These are phyloP conservation scores for Chrysanthemum seticuspe DNA, from an alignment of 129 eudicot species.

Conservation along the genomic window DNA sequence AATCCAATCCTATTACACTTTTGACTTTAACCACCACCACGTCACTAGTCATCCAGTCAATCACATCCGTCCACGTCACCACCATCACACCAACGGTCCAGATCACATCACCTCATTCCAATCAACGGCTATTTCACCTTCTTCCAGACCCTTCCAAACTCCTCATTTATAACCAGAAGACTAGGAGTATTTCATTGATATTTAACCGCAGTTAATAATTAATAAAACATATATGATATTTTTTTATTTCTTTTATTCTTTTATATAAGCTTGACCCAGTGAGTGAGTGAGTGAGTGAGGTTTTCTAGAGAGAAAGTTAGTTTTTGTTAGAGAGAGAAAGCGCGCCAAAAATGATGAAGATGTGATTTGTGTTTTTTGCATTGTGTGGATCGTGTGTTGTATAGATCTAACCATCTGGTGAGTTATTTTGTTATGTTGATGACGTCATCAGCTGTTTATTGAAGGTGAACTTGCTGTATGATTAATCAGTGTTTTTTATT, in stretches of 20 bases:
- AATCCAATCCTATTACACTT: neutral
- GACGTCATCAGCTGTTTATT: no score
- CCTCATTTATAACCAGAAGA: constrained; percentile 11
- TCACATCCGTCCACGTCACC: constrained; percentile 40
- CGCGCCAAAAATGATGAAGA: neutral
- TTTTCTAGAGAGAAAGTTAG: constrained; percentile 20
- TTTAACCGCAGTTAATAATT: constrained; percentile 26
- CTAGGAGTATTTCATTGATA: constrained; percentile 18
- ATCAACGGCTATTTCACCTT: constrained; percentile 30
- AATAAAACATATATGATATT: neutral
- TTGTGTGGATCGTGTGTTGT: constrained; percentile 7
- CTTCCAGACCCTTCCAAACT: constrained; percentile 52
- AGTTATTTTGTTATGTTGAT: neutral
- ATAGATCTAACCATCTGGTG: constrained; percentile 22
- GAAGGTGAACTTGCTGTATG: no score
- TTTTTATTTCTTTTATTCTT: neutral
- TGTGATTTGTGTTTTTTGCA: constrained; percentile 8
- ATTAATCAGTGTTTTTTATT: no score
- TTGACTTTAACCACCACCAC: constrained; percentile 21
- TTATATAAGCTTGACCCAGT: neutral
- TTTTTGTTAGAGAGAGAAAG: constrained; percentile 12
- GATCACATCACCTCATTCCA: constrained; percentile 16
- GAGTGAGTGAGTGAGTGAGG: constrained; percentile 6
- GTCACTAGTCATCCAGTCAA: constrained; percentile 32
- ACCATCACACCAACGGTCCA: constrained; percentile 20